Evolutionary conservation across 352 stramenopile species (phyloP).

Genomic region (Albugo candida): DNA sequence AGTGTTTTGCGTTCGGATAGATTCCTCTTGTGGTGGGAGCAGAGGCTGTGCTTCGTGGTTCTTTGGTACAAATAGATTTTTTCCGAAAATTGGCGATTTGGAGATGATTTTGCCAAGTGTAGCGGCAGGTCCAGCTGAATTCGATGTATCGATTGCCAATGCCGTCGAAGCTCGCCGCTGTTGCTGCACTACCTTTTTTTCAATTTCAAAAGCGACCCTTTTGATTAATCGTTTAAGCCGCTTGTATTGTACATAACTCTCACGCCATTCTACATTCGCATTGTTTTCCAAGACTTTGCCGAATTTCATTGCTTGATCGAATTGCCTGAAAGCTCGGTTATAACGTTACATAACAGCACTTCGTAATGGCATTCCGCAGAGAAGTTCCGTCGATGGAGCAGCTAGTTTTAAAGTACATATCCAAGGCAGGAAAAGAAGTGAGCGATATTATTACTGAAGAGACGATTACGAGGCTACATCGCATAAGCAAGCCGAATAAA

Average conservation of each 20-base stretch:
- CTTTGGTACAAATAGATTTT: not conserved
- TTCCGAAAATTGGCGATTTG: conserved; percentile 3
- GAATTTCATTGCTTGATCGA: conserved; percentile 71
- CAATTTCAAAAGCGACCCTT: conserved; percentile 74
- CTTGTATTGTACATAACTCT: conserved; percentile 85
- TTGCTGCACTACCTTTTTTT: conserved; percentile 57
- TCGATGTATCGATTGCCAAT: conserved; percentile 1
- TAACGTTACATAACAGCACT: not conserved
- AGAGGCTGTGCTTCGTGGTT: not conserved
- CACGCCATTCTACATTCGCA: conserved; percentile 74
- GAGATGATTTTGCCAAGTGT: not conserved
- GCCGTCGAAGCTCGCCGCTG: conserved; percentile 16
- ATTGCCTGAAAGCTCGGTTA: not conserved
- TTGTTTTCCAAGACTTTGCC: conserved; percentile 84
- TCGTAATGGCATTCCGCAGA: conserved; percentile 66
- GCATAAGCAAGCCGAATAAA: conserved; percentile 52
- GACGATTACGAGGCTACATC: conserved; percentile 41
- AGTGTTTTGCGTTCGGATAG: not conserved
- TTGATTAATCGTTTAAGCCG: conserved; percentile 83
- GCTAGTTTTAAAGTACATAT: conserved; percentile 79
- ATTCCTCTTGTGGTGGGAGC: conserved; percentile 1
- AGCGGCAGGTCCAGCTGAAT: not conserved
- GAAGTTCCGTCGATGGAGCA: conserved; percentile 64
- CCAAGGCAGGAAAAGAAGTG: conserved; percentile 52
- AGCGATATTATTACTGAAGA: conserved; percentile 47